phyloP scores from a whole-genome alignment of 108 stramenopile genomes.

The Nitzschia inconspicua region DNA sequence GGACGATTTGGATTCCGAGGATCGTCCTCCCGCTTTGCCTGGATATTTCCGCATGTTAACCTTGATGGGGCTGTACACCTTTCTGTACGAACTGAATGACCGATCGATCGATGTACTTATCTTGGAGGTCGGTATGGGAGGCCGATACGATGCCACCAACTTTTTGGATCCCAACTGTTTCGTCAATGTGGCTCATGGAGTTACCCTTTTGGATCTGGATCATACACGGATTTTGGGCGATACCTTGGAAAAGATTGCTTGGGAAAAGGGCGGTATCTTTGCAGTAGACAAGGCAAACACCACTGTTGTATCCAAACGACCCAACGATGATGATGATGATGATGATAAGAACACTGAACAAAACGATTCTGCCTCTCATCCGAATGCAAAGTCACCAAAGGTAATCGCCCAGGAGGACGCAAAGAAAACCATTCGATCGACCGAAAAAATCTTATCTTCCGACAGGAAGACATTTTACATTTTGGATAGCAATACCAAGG shows the following conservation, averaged over 20 bases:
- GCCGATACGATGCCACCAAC: slow-evolving; percentile 95
- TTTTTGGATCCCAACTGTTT: slow-evolving; percentile 44
- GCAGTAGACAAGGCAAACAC: slow-evolving; percentile 37
- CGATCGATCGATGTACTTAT: slow-evolving; percentile 78
- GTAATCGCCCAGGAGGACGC: no score
- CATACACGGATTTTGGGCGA: slow-evolving; percentile 87
- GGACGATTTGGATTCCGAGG: background rate
- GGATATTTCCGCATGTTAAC: slow-evolving; percentile 94
- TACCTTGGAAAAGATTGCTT: slow-evolving; percentile 86
- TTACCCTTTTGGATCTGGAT: slow-evolving; percentile 80
- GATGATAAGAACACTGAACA: background rate
- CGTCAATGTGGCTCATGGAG: slow-evolving; percentile 25
- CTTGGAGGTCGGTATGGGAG: slow-evolving; percentile 93
- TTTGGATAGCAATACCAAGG: slow-evolving; percentile 26
- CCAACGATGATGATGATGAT: background rate
- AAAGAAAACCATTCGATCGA: background rate
- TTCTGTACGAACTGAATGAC: slow-evolving; percentile 22
- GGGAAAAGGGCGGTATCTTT: slow-evolving; percentile 95
- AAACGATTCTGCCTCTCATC: background rate
- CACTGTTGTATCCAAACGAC: slow-evolving; percentile 7
- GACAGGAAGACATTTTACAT: slow-evolving; percentile 14
- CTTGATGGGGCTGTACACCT: slow-evolving; percentile 71
- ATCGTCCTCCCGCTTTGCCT: slow-evolving; percentile 52
- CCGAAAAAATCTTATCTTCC: background rate
- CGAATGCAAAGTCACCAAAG: background rate